Conservation (phyloP, 345 rosid species). For the Populus ilicifolia region DNA sequence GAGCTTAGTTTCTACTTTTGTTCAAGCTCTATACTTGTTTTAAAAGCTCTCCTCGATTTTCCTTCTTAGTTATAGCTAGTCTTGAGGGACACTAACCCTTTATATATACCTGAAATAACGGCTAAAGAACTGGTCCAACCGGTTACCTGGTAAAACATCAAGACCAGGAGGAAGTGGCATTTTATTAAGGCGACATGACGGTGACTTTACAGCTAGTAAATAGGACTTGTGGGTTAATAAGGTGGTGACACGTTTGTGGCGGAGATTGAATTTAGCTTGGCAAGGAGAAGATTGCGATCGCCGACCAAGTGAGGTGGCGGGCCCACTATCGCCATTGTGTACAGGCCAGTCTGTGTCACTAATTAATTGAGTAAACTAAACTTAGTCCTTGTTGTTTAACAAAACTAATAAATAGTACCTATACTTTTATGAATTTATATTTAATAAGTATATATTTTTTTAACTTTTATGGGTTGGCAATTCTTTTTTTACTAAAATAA, state of each 20-base stretch:
- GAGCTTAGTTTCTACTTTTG: neutral
- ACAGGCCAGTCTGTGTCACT: neutral
- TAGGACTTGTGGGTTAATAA: neutral
- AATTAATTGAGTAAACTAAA: too few species aligned
- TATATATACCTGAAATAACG: conserved; percentile 31
- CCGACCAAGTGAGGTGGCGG: conserved; percentile 1
- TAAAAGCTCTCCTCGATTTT: neutral
- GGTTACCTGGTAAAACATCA: conserved; percentile 17
- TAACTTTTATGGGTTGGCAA: too few species aligned
- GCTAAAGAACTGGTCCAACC: conserved; percentile 21
- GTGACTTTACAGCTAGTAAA: conserved; percentile 20
- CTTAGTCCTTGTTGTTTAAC: too few species aligned
- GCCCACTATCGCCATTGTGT: neutral
- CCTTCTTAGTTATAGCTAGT: neutral
- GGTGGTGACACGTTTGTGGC: conserved; percentile 2
- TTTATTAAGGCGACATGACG: conserved; percentile 9
- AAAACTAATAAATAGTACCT: too few species aligned
- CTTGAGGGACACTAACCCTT: neutral
- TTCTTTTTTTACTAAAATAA: too few species aligned
- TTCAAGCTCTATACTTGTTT: neutral
- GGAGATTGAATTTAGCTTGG: neutral
- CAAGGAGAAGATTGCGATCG: neutral
- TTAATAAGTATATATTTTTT: too few species aligned
- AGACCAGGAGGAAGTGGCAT: neutral
- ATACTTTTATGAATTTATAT: too few species aligned